A percentile compares a stretch with the other conserved stretches of the same genome.
phyloP scores from a whole-genome alignment of 2,329 filamentous ascomycete species.

The Aurifilum marmelostoma region DNA sequence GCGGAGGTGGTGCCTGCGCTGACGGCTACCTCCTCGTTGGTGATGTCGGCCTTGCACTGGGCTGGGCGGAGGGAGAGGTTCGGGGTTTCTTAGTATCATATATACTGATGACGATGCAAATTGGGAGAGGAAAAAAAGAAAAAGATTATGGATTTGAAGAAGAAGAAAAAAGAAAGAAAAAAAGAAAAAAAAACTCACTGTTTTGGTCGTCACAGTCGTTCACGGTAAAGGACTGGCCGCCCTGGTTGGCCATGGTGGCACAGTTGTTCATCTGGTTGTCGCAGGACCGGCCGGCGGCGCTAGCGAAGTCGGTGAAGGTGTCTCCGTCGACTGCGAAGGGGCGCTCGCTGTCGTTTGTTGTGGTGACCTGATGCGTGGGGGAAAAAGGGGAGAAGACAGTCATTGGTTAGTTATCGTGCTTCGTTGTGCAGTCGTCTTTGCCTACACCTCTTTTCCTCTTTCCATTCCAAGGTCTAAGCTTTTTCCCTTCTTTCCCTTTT shows the following conservation, averaged over 20 bases:
- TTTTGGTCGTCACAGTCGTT: conserved; percentile 50
- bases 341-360: conserved; percentile 43
- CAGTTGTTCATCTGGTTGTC: conserved; percentile 55
- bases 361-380: conserved; percentile 40
- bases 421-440: no score
- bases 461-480: neutral
- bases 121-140: no score
- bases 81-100: neutral
- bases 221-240: conserved; percentile 41
- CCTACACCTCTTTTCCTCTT: no score
- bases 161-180: no score
- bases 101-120: no score
- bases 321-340: conserved; percentile 49
- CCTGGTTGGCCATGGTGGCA: conserved; percentile 46
- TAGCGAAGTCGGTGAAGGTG: conserved; percentile 50
- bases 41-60: conserved; percentile 41
- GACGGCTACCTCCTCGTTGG: conserved; percentile 3
- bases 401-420: no score
- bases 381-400: no score
- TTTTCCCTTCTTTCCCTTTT: neutral
- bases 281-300: conserved; percentile 49
- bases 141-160: no score
- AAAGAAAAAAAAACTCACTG: conserved; percentile 44
- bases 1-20: conserved; percentile 23
- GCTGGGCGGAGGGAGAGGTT: conserved; percentile 35